A percentile compares a stretch with the other conserved stretches of the same genome.
Conservation (phyloP, 164 flowering plant species). For the Magnolia officinalis region DNA sequence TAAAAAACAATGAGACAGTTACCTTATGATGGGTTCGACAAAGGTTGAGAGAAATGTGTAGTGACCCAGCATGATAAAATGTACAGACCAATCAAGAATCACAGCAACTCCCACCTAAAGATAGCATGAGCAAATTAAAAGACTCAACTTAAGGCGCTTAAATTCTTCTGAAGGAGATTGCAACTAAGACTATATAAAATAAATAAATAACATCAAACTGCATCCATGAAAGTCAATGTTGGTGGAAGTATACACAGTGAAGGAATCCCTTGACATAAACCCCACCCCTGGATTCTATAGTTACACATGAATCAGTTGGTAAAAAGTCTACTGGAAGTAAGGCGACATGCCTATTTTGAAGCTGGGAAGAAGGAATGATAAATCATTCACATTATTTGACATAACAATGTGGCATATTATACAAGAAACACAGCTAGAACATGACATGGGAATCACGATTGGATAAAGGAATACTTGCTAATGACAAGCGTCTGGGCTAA, state of each 20-base stretch:
- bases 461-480: neutral
- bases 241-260: neutral
- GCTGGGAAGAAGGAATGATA: neutral
- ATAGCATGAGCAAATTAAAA: neutral
- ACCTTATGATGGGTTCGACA: constrained; percentile 76
- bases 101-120: constrained; percentile 81
- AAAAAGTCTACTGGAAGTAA: too few relatives aligned
- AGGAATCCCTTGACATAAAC: neutral
- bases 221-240: neutral
- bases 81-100: constrained; percentile 84
- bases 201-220: neutral
- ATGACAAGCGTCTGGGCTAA: neutral
- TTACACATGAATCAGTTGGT: too few relatives aligned
- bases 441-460: neutral
- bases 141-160: too few relatives aligned
- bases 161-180: too few relatives aligned
- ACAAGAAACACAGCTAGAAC: neutral
- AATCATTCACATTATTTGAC: neutral
- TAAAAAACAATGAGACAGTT: neutral
- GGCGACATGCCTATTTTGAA: neutral
- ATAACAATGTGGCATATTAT: neutral
- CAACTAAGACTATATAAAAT: neutral
- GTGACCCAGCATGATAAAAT: constrained; percentile 77
- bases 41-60: constrained; percentile 77
- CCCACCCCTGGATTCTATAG: neutral